These are phyloP conservation scores for Ogataea pini DNA, from an alignment of 805 yeast genomes.

Conservation along the genomic window DNA sequence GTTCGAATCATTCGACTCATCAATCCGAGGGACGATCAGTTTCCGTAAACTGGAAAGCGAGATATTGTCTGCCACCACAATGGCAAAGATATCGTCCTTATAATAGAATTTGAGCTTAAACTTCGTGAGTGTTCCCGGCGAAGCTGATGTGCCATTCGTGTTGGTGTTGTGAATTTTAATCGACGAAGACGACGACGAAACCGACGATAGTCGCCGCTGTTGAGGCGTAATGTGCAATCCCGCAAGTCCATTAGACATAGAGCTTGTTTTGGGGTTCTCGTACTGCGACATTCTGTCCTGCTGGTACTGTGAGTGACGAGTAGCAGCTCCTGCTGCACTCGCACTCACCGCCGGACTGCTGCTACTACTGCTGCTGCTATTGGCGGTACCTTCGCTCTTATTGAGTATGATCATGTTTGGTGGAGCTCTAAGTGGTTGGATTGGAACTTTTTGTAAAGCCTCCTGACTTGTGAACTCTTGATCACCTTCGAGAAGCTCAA, in stretches of 20 bases:
- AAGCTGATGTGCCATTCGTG: constrained; percentile 6
- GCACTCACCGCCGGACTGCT: not conserved
- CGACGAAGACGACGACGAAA: constrained; percentile 25
- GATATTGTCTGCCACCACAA: constrained; percentile 36
- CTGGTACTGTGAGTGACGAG: constrained; percentile 42
- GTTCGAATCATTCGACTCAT: constrained; percentile 30
- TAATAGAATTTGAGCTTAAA: constrained; percentile 73
- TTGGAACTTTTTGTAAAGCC: constrained; percentile 22
- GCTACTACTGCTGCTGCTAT: not conserved
- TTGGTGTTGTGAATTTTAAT: constrained; percentile 20
- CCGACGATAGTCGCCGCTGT: constrained; percentile 20
- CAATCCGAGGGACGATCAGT: constrained; percentile 32
- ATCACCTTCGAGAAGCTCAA: constrained; percentile 67
- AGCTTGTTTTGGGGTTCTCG: constrained; percentile 32
- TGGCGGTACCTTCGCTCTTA: constrained; percentile 16
- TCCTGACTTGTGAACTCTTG: constrained; percentile 40
- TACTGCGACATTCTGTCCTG: constrained; percentile 56
- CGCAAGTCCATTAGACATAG: constrained; percentile 24
- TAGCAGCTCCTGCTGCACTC: constrained; percentile 25
- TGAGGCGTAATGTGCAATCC: constrained; percentile 25
- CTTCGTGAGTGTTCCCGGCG: constrained; percentile 30
- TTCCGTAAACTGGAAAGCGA: constrained; percentile 29
- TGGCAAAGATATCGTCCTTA: constrained; percentile 79
- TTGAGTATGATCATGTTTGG: constrained; percentile 33
- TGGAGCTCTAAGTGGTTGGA: constrained; percentile 33